These are phyloP conservation scores for Lentinula edodes DNA, from an alignment of 768 basidiomycete species.

Conservation along the genomic window DNA sequence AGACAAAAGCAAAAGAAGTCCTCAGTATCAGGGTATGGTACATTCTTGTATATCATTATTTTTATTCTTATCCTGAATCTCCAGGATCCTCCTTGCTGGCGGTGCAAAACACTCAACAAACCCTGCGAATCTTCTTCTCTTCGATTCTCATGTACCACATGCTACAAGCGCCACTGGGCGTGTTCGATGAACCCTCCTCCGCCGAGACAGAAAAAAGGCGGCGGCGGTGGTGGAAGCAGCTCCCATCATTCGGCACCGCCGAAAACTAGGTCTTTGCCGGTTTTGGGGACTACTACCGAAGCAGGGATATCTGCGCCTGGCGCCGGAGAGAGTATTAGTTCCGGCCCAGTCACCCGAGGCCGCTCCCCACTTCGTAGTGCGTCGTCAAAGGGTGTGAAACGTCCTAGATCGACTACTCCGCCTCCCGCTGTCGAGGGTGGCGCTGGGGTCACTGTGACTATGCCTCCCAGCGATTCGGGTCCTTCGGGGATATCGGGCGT, in stretches of 20 bases:
- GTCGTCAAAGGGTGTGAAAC: background rate
- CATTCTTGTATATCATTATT: background rate
- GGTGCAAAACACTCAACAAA: constrained; percentile 3
- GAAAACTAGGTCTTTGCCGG: background rate
- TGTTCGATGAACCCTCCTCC: background rate
- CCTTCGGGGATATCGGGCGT: background rate
- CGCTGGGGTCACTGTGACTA: background rate
- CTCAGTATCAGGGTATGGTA: background rate
- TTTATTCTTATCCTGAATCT: background rate
- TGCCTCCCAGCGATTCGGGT: background rate
- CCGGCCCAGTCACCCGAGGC: background rate
- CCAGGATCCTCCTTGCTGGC: constrained; percentile 5
- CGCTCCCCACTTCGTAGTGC: background rate
- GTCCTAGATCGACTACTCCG: background rate
- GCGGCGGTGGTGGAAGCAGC: background rate
- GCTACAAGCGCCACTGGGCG: constrained; percentile 6
- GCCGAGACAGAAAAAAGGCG: background rate
- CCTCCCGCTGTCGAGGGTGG: background rate
- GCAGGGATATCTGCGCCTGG: background rate
- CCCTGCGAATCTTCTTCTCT: constrained; percentile 2
- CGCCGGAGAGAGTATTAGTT: background rate
- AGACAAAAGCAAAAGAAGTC: background rate
- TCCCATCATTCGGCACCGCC: background rate
- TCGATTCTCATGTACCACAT: background rate
- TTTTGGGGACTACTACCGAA: background rate